Evolutionary conservation across 2,329 filamentous ascomycete genomes (phyloP), one percentile per base, ranked within the genome.

Genomic region (Hortaea werneckii): DNA sequence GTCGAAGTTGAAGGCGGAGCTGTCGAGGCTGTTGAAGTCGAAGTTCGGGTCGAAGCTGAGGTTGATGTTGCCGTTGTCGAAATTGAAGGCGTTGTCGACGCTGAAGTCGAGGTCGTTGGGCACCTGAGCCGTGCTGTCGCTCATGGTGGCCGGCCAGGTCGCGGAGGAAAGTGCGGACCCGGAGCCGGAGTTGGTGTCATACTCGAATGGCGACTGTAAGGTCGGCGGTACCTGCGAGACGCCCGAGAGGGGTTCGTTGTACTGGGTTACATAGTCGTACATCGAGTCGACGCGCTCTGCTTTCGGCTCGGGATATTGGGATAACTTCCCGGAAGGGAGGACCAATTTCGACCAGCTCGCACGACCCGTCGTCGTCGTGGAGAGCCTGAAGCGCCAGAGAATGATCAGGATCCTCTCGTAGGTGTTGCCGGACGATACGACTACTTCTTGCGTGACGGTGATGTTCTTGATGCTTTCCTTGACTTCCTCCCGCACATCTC

Each of bases 401-500:
- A 62, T 54, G 11, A 61, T 48, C 39, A 62, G 46, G 2, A 62
- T 45, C n/a, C 52, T 48, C 30, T 63, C 54, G 26, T 57, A 51
- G 1, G 54, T 55, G 20, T 55, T 52, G 5, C 59, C 57, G 5
- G 57, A 50, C 6, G 58, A 53, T 9, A 66, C 64, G 30, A 64
- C 65, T 26, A 64, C 65, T 41, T 72, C 68, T 46, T 72, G 69
- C 4, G 64, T 59, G 4, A 67, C 69, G 1, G 62, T 68, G 37
- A 72, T 59, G 4, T 59, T 52, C 29, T 59, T 54, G 8, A 72
- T 51, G 3, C 57, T 56, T 3, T 57, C 52, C 2, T 57, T 52
- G 1, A 69, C 64, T 8, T 58, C 54, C 1, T 56, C 50, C 4
- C 38, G 35, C 20, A 46, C 40, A 20, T 54, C 47, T 10, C 40